A percentile compares a stretch with the other conserved stretches of the same genome.
These are phyloP conservation scores for Penicillium crustosum DNA, from an alignment of 2,329 filamentous ascomycete species.

Conservation along the genomic window DNA sequence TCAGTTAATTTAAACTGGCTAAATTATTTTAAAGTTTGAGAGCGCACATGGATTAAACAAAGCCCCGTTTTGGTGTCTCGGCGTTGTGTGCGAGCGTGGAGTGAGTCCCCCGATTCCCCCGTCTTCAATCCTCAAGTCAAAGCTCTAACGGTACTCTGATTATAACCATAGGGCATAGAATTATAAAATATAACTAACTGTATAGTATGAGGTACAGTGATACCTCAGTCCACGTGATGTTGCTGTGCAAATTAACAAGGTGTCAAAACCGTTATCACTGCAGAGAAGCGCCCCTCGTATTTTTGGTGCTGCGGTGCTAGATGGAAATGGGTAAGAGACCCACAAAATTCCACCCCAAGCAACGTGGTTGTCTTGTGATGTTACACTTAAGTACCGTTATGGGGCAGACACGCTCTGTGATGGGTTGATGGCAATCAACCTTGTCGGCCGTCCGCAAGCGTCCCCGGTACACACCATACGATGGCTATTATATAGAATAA, in stretches of 20 bases:
- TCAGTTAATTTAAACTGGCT: too few relatives aligned
- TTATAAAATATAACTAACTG: too few relatives aligned
- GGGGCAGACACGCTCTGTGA: neutral
- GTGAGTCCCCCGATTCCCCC: neutral
- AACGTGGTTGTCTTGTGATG: neutral
- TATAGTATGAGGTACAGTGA: neutral
- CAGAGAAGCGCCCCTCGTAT: neutral
- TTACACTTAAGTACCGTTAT: neutral
- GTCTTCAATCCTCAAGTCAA: neutral
- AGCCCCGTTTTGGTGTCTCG: too few relatives aligned
- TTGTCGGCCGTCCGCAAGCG: neutral
- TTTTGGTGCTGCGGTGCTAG: neutral
- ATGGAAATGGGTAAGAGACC: neutral
- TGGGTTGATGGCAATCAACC: neutral
- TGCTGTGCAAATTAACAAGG: neutral
- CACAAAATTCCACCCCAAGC: neutral
- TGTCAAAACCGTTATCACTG: neutral
- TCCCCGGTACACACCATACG: neutral
- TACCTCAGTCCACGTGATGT: neutral
- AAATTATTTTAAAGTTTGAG: too few relatives aligned
- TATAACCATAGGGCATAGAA: too few relatives aligned
- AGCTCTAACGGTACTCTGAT: neutral
- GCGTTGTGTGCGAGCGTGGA: too few relatives aligned
- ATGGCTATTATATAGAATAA: neutral
- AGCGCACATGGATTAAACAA: too few relatives aligned